These are phyloP conservation scores for Acacia melanoxylon DNA, from an alignment of 306 rosid species.

Conservation along the genomic window DNA sequence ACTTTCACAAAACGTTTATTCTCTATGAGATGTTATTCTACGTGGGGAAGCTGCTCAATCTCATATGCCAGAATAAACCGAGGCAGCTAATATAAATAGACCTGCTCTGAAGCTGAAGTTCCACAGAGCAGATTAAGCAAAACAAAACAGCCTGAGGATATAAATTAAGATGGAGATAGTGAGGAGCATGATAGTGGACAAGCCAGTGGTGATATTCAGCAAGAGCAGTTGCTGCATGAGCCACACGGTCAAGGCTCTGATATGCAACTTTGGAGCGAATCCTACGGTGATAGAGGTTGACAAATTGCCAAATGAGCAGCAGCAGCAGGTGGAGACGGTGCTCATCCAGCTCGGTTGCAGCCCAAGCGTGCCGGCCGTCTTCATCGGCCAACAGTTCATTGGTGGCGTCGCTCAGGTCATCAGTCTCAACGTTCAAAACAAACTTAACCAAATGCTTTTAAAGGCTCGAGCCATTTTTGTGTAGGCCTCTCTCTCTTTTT, in stretches of 20 bases:
- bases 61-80: constrained; percentile 26
- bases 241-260: constrained; percentile 43
- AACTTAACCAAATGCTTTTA: constrained; percentile 49
- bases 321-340: constrained; percentile 34
- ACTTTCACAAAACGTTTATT: constrained; percentile 30
- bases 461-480: constrained; percentile 55
- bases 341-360: constrained; percentile 34
- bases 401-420: constrained; percentile 51
- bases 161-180: constrained; percentile 47
- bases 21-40: constrained; percentile 33
- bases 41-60: constrained; percentile 14
- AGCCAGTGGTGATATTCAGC: constrained; percentile 78
- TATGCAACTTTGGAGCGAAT: constrained; percentile 50
- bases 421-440: constrained; percentile 47
- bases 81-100: constrained; percentile 48
- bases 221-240: constrained; percentile 55
- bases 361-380: constrained; percentile 57
- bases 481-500: neutral
- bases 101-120: constrained; percentile 21
- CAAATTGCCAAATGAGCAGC: constrained; percentile 41
- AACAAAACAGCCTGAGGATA: neutral
- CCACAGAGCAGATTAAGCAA: constrained; percentile 34
- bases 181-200: constrained; percentile 54
- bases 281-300: constrained; percentile 48
- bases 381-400: constrained; percentile 48